Percentiles rank a stretch among this genome's conserved stretches.
Evolutionary conservation across 1,139 yeast genomes (phyloP).

Genomic region (Arxiozyma slooffiae): DNA sequence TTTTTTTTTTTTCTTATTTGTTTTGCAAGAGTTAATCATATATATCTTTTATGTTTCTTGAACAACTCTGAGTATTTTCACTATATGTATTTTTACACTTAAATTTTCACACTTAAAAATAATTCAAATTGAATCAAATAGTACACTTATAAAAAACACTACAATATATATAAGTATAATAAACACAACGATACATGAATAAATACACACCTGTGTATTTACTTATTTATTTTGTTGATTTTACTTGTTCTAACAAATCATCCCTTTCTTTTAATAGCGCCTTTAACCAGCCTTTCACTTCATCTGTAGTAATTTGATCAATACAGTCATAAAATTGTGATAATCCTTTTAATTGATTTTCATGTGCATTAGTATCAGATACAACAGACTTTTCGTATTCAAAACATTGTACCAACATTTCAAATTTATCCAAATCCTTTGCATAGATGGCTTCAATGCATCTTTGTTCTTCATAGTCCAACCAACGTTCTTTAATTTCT

Average conservation of each 20-base stretch:
- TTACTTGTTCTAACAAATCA: conserved; percentile 23
- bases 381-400: conserved; percentile 61
- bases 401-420: conserved; percentile 80
- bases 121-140: too few species aligned
- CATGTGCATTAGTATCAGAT: conserved; percentile 33
- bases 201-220: neutral
- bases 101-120: too few species aligned
- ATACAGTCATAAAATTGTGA: conserved; percentile 62
- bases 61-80: too few species aligned
- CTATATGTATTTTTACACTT: too few species aligned
- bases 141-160: too few species aligned
- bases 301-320: conserved; percentile 56
- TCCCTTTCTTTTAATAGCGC: conserved; percentile 54
- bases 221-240: neutral
- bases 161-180: neutral
- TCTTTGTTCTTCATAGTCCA: conserved; percentile 80
- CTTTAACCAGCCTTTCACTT: conserved; percentile 62
- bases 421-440: conserved; percentile 90
- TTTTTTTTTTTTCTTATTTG: too few species aligned
- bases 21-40: too few species aligned
- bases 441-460: conserved; percentile 79
- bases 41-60: too few species aligned
- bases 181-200: too few species aligned
- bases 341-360: conserved; percentile 37
- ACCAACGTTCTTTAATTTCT: conserved; percentile 69